Conservation (phyloP, 225 moss, liverwort and hornwort genomes). For the Pseudisothecium myosuroides region DNA sequence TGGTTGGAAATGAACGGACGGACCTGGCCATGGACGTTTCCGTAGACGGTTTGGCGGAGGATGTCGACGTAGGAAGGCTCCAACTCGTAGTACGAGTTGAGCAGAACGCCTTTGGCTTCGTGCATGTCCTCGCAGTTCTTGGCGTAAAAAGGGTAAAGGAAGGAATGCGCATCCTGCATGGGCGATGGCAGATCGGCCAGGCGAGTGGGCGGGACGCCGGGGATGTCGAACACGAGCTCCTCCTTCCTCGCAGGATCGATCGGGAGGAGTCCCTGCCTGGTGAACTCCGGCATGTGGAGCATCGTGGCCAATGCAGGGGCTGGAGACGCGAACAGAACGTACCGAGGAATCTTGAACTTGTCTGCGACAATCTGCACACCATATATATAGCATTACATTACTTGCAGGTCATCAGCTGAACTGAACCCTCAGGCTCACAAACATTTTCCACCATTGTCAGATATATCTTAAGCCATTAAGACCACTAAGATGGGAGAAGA, state of each 20-base stretch:
- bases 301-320: background rate
- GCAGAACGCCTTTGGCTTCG: constrained; percentile 6
- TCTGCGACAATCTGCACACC: constrained; percentile 8
- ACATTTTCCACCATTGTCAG: background rate
- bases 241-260: background rate
- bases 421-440: background rate
- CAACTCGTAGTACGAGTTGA: constrained; percentile 21
- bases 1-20: background rate
- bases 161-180: background rate
- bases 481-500: background rate
- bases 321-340: constrained; percentile 14
- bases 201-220: constrained; percentile 13
- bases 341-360: constrained; percentile 14
- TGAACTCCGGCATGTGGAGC: constrained; percentile 6
- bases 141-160: background rate
- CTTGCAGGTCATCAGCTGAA: background rate
- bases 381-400: background rate
- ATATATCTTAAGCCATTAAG: background rate
- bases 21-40: background rate
- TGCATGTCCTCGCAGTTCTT: background rate
- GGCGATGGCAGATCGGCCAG: constrained; percentile 5
- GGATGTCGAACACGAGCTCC: constrained; percentile 2
- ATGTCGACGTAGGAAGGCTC: constrained; percentile 2
- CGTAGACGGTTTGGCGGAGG: constrained; percentile 1
- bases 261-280: background rate